Evolutionary conservation across 345 rosid species (phyloP), one percentile per base, ranked within the genome.

Genomic region (Turnera subulata): DNA sequence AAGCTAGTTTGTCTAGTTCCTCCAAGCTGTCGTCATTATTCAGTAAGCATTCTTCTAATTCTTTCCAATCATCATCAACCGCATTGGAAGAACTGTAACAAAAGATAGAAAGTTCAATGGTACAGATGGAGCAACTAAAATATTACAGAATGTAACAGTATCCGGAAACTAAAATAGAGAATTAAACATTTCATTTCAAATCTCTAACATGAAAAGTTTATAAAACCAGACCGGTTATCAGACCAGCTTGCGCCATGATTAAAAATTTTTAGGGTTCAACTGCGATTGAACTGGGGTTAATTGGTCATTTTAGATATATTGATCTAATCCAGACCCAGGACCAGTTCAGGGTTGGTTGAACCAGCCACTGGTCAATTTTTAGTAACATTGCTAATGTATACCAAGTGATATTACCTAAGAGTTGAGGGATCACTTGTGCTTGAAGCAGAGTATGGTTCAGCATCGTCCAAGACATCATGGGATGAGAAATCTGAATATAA

Each of bases 1-100:
- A 92, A 64, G 72, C 80, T 63, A 92, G 66, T 56, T 84, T 88
- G 74, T 83, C 83, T 73, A 50, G 67, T 76, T 88, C 96, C 59
- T 84, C 86, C 58, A 42, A 49, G 52, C 68, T 80, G 55, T 77
- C 88, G 46, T 66, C 80, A 51, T 45, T 59, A 37, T 53, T 67
- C 56, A 71, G 49, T 38, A 84, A 71, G 62, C 72, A 69, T 48
- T 70, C 73, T 53, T 62, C 45, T 62, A 68, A 58, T 50, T 76
- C 70, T 46, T 72, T 82, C 65, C 29, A 58, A 63, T 56, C 59
- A 52, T 38, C 49, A 49, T 59, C 67, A 59, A 50, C 69, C 53
- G 65, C 70, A 25, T 82, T 75, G 63, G 62, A 63, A 49, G 17
- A 20, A 8, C n/a, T 22, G 51, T 42, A 33, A 45, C 25, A 60